phyloP scores from a whole-genome alignment of 116 monocot genomes.

The Iris pallida region DNA sequence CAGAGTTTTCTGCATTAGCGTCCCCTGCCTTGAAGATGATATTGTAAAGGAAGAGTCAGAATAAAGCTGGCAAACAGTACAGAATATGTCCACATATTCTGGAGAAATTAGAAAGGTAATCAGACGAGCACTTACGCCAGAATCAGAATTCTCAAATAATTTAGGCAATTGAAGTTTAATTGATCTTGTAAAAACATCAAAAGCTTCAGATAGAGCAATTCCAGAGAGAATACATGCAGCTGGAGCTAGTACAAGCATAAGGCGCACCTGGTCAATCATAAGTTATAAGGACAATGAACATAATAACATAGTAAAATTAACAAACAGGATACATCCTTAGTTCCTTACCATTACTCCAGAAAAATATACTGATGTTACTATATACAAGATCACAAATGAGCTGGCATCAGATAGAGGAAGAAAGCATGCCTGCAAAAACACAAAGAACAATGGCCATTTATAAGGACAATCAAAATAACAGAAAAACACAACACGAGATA shows the following conservation, averaged over 20 bases:
- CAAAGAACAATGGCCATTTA: not conserved
- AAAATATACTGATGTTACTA: conserved; percentile 93
- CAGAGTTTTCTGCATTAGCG: conserved; percentile 34
- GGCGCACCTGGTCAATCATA: conserved; percentile 62
- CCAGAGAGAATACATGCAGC: conserved; percentile 97
- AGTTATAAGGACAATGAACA: conserved; percentile 1
- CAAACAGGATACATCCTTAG: not conserved
- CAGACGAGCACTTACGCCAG: conserved; percentile 38
- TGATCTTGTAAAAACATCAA: conserved; percentile 73
- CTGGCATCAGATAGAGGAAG: conserved; percentile 95
- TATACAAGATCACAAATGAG: conserved; percentile 79
- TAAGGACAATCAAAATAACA: not conserved
- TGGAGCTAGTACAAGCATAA: conserved; percentile 98
- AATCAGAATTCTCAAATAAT: conserved; percentile 24
- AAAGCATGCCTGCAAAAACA: conserved; percentile 75
- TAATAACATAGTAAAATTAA: not conserved
- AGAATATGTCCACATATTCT: no score
- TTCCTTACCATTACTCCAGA: conserved; percentile 97
- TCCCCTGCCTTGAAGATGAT: conserved; percentile 66
- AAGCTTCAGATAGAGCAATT: conserved; percentile 90
- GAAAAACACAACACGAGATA: no score
- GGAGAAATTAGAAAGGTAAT: no score
- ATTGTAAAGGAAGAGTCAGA: conserved; percentile 8
- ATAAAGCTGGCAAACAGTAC: conserved; percentile 5
- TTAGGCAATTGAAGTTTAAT: conserved; percentile 69